phyloP scores from a whole-genome alignment of 108 stramenopile species.

The Hondaea fermentalgiana region DNA sequence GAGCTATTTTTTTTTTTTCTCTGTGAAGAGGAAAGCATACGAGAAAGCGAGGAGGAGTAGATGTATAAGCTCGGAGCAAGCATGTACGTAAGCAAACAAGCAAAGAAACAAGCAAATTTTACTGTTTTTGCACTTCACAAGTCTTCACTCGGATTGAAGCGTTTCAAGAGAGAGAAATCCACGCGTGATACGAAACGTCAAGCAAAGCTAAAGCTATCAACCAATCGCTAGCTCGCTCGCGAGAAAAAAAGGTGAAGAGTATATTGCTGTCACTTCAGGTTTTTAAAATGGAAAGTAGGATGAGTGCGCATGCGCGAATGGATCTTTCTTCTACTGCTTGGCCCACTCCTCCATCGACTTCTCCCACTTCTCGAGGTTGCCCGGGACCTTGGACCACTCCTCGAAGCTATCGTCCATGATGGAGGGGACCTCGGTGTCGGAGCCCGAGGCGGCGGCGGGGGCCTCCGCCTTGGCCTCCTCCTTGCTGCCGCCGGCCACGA shows the following conservation, averaged over 20 bases:
- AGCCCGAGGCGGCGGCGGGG: neutral
- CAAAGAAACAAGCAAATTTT: too few species aligned
- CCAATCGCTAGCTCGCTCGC: too few species aligned
- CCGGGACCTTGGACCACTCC: constrained; percentile 12
- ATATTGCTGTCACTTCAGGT: neutral
- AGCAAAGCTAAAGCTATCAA: too few species aligned
- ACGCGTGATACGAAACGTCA: too few species aligned
- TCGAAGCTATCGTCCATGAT: neutral
- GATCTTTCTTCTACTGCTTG: neutral
- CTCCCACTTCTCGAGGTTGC: constrained; percentile 10
- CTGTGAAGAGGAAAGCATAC: too few species aligned
- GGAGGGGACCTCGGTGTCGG: neutral
- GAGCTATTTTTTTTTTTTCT: too few species aligned
- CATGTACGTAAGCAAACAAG: too few species aligned
- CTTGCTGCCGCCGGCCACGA: neutral
- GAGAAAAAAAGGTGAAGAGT: neutral
- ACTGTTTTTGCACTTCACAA: too few species aligned
- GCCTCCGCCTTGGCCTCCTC: neutral
- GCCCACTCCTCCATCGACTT: constrained; percentile 12
- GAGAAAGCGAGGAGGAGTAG: too few species aligned
- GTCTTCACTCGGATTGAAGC: too few species aligned
- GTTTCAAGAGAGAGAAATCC: too few species aligned
- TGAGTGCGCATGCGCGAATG: neutral
- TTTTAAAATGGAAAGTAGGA: neutral
- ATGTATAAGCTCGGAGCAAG: too few species aligned